Base-by-base conservation (phyloP, 495 filamentous ascomycete species). In the Polyplosphaeria fusca region DNA sequence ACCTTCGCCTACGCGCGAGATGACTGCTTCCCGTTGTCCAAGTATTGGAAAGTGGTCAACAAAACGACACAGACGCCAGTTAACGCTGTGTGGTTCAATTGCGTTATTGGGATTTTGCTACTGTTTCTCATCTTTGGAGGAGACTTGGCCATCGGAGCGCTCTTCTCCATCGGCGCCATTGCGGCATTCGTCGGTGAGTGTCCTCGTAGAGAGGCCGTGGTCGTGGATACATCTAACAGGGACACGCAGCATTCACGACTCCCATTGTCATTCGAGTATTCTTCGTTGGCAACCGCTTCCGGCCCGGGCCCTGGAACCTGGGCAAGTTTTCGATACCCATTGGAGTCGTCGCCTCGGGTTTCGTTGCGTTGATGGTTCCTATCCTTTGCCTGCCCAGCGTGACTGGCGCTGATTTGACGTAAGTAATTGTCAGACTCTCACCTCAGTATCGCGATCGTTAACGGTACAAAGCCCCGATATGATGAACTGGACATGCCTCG, bases 1-100 rank as follows among this genome's bases (percentile, higher is more conserved):
- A 88, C 86, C 16, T 91, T 88, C 62, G 87, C 87, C 16, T 90
- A 90, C 68, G 86, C 86, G 5, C 82, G 87, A 12, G 87, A 91
- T 69, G 87, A 83, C 61, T 87, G 84, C 66, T 89, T 90, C 71
- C 67, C 67, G 0, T 24, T 76, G n/a, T 87, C 84, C 5, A 75
- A 62, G 0, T 77, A 77, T 61, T 84, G 85, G 71, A 88, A 85
- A 68, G 61, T 73, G n/a, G 83, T 91, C 42, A 84, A 91, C 72
- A 65, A 67, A 23, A 52, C 69, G 70, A 90, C 87, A 4, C 71
- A 77, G 24, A 91, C 87, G 0, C 87, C 87, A 0, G 87, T 91
- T 35, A 90, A 89, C 64, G 86, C 87, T 1, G 87, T 90, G 14
- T 83, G 87, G 74, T 79, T 88, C 70, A 90, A 90, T 62, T 75